Base-by-base conservation (phyloP, 305 asterid species). In the Caryopteris hybrid region DNA sequence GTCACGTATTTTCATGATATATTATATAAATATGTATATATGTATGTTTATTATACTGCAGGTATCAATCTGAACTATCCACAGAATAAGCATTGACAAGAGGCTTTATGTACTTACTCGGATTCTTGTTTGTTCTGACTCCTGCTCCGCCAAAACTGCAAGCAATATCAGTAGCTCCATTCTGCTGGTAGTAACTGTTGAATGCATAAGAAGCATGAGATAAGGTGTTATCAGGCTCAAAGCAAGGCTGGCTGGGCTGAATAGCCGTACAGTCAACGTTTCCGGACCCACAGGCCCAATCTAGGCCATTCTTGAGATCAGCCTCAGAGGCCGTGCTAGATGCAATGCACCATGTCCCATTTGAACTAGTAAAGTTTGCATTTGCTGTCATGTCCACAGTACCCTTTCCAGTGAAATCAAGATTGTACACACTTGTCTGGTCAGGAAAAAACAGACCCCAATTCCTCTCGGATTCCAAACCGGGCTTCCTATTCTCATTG, bases 181-280 rank as follows among this genome's bases (percentile, higher is more conserved):
- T 87, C 83, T 89, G 93, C 83, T 89, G 98, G 76, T 87, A 94
- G 47, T 85, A 94, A 71, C 91, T 86, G 68, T 91, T 94, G 69
- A 94, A 91, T 1, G 96, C 99, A 70, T 58, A 94, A 7, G 99
- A 94, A 0, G 99, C 95, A 64, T 94, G 99, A 12, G 99, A 91
- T 1, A 77, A 84, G 51, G 78, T 51, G 68, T 72, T 89, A 66
- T 91, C 96, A 0, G 99, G 99, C 81, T 83, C 85, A 29, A 86
- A 94, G 63, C 99, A 94, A 63, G 99, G 96, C 73, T 94, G 99
- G 70, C 97, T 91, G 13, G 99, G 99, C 79, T 87, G 96, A 71
- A 94, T 87, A 11, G 99, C 90, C 0, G 96, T 84, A 61, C 98
- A 91, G 64, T 94, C 99, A 3, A 91, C 96, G 52, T 94, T 87